A percentile compares a stretch with the other conserved stretches of the same genome.
These are phyloP conservation scores for Naganishia vishniacii DNA, from an alignment of 768 basidiomycete genomes.

Conservation along the genomic window DNA sequence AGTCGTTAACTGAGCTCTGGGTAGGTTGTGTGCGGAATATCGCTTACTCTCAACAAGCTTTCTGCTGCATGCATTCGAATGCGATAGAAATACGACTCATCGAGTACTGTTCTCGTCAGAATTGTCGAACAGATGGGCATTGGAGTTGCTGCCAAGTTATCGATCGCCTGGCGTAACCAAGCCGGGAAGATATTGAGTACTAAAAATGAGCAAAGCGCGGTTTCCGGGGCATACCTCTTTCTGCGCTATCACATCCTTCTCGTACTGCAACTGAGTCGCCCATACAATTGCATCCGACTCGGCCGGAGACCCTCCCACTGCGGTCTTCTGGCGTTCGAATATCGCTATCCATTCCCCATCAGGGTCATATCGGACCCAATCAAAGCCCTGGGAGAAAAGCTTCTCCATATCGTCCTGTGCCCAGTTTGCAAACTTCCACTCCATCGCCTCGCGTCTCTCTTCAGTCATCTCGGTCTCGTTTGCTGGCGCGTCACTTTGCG, in stretches of 20 bases:
- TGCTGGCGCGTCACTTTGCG: background rate
- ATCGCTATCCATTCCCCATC: slow-evolving; percentile 99
- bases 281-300: slow-evolving; percentile 76
- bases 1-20: background rate
- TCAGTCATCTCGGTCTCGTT: slow-evolving; percentile 22
- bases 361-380: slow-evolving; percentile 98
- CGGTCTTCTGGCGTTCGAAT: slow-evolving; percentile 55
- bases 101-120: slow-evolving; percentile 85
- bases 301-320: background rate
- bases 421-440: slow-evolving; percentile 98
- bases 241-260: slow-evolving; percentile 94
- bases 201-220: background rate
- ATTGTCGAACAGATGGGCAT: slow-evolving; percentile 56
- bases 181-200: slow-evolving; percentile 23
- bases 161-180: slow-evolving; percentile 76
- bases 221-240: slow-evolving; percentile 69
- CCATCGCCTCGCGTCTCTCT: slow-evolving; percentile 50
- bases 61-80: slow-evolving; percentile 90
- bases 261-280: slow-evolving; percentile 90
- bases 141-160: slow-evolving; percentile 59
- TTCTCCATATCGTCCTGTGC: slow-evolving; percentile 88
- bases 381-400: slow-evolving; percentile 94
- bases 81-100: slow-evolving; percentile 91
- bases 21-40: too few species aligned
- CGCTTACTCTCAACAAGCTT: slow-evolving; percentile 69